phyloP scores from a whole-genome alignment of 345 rosid species.

The Trapa incisa region DNA sequence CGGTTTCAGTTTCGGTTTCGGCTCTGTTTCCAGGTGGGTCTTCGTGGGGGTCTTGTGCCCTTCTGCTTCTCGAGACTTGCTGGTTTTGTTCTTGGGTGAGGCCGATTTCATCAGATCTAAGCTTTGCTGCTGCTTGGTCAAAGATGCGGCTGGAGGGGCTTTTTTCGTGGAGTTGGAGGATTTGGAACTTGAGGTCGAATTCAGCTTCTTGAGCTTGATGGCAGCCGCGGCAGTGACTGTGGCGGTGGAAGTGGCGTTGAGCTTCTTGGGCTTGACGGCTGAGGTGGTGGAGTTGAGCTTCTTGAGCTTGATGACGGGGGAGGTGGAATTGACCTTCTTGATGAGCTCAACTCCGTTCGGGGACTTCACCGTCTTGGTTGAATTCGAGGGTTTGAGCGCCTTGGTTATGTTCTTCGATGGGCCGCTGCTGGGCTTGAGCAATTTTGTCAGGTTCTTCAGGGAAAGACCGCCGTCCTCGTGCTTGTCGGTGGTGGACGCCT shows the following conservation, averaged over 20 bases:
- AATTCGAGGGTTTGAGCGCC: slow-evolving; percentile 14
- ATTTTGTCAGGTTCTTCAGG: slow-evolving; percentile 44
- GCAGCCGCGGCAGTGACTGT: slow-evolving; percentile 4
- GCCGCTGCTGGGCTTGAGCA: slow-evolving; percentile 21
- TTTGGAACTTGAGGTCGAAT: slow-evolving; percentile 33
- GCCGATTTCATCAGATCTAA: slow-evolving; percentile 32
- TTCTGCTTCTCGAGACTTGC: slow-evolving; percentile 24
- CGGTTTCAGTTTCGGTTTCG: slow-evolving; percentile 10
- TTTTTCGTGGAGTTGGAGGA: slow-evolving; percentile 29
- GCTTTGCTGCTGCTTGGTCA: slow-evolving; percentile 22
- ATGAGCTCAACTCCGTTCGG: too few species aligned
- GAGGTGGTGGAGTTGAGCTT: too few species aligned
- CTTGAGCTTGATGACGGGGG: too few species aligned
- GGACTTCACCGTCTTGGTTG: too few species aligned
- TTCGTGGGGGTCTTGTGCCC: slow-evolving; percentile 2
- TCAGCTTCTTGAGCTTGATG: slow-evolving; percentile 30
- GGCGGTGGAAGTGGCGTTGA: slow-evolving; percentile 9
- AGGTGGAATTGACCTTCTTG: too few species aligned
- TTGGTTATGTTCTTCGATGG: slow-evolving; percentile 46
- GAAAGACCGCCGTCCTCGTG: slow-evolving; percentile 11
- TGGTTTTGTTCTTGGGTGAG: slow-evolving; percentile 47
- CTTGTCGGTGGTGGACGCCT: slow-evolving; percentile 13
- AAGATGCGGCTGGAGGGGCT: slow-evolving; percentile 1
- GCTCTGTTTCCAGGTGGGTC: slow-evolving; percentile 2
- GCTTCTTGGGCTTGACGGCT: slow-evolving; percentile 4